These are phyloP conservation scores for Globisporangium spiculum DNA, from an alignment of 352 stramenopile species.

Conservation along the genomic window DNA sequence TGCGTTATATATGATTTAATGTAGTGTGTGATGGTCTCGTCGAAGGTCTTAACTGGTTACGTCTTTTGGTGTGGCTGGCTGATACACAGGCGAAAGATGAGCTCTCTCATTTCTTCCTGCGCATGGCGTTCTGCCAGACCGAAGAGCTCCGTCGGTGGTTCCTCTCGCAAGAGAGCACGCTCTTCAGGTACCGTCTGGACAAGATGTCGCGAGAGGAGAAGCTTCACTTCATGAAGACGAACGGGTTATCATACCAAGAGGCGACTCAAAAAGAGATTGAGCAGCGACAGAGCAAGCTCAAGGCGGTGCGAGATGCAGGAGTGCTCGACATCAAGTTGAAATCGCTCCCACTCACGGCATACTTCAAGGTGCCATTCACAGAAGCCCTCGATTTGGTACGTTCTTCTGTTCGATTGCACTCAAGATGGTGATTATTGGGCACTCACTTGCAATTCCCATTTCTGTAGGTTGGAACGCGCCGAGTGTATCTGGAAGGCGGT, in stretches of 20 bases:
- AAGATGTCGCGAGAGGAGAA: conserved; percentile 89
- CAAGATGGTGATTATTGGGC: too few species aligned
- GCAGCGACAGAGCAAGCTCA: conserved; percentile 55
- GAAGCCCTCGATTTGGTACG: conserved; percentile 93
- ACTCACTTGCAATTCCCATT: background rate
- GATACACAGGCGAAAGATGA: conserved; percentile 76
- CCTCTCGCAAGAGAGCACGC: conserved; percentile 91
- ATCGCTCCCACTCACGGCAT: conserved; percentile 57
- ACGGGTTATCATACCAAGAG: conserved; percentile 77
- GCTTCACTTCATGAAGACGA: conserved; percentile 85
- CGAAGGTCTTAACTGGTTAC: background rate
- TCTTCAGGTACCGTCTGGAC: conserved; percentile 92
- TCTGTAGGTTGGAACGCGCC: conserved; percentile 57
- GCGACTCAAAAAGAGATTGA: conserved; percentile 67
- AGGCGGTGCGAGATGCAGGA: conserved; percentile 59
- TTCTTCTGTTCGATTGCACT: background rate
- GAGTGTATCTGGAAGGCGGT: conserved; percentile 93
- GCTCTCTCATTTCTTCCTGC: conserved; percentile 97
- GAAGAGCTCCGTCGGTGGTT: conserved; percentile 99
- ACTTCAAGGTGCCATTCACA: conserved; percentile 97
- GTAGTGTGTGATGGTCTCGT: background rate
- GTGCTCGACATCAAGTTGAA: conserved; percentile 40
- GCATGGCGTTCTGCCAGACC: conserved; percentile 96
- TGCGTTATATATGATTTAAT: conserved; percentile 10
- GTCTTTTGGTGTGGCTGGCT: background rate